Conservation (phyloP, 495 filamentous ascomycete species). For the Lasiosphaeris hirsuta region DNA sequence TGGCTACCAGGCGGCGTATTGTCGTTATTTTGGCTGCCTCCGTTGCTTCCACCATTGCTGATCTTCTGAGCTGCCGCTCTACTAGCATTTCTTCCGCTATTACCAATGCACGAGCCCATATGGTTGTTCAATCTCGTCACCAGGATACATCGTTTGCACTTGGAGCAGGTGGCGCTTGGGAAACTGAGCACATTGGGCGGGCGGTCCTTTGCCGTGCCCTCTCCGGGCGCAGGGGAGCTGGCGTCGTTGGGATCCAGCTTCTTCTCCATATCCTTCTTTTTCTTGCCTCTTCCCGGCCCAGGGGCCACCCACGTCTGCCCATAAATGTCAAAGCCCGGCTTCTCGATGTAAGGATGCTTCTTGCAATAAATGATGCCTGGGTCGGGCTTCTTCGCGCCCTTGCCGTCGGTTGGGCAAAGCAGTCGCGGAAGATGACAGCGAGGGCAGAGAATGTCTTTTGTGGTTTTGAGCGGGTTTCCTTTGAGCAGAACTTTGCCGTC, state of each 20-base stretch:
- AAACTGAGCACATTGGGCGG: slow-evolving; percentile 58
- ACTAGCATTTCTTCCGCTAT: slow-evolving; percentile 65
- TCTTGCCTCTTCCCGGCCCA: slow-evolving; percentile 54
- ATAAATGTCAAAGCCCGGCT: slow-evolving; percentile 76
- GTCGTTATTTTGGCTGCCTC: slow-evolving; percentile 45
- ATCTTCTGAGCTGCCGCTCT: slow-evolving; percentile 56
- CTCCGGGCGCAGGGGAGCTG: slow-evolving; percentile 46
- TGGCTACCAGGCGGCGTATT: slow-evolving; percentile 56
- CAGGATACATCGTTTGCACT: slow-evolving; percentile 53
- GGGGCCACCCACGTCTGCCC: slow-evolving; percentile 65
- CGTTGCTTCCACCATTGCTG: slow-evolving; percentile 46
- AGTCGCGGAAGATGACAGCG: slow-evolving; percentile 64
- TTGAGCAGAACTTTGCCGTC: slow-evolving; percentile 68
- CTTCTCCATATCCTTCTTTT: slow-evolving; percentile 60
- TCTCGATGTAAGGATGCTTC: slow-evolving; percentile 67
- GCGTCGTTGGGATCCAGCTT: slow-evolving; percentile 44
- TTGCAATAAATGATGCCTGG: slow-evolving; percentile 69
- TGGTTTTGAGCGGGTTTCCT: slow-evolving; percentile 71
- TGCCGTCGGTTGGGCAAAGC: slow-evolving; percentile 60
- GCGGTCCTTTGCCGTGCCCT: slow-evolving; percentile 46
- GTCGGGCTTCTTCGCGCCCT: slow-evolving; percentile 57
- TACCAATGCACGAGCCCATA: slow-evolving; percentile 76
- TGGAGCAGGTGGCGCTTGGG: slow-evolving; percentile 55
- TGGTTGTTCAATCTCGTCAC: slow-evolving; percentile 65
- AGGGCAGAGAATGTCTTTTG: slow-evolving; percentile 65